Conservation (phyloP, 1,284 basidiomycete genomes). For the Omphalotus olearius region DNA sequence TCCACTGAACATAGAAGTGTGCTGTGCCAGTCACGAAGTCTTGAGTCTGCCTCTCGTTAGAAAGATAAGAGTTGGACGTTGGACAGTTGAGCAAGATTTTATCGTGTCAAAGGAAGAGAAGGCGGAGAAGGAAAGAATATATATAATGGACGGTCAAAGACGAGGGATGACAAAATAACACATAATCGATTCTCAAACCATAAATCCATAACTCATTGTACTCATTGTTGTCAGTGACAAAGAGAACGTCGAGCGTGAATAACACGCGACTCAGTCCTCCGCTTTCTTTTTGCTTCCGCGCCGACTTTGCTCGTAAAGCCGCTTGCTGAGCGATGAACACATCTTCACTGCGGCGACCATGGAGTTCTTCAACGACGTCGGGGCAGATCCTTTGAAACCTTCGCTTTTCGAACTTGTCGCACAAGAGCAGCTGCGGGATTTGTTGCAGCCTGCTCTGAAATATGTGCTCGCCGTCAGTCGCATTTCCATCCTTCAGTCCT, state of each 20-base stretch:
- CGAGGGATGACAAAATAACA: too few species aligned
- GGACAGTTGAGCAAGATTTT: too few species aligned
- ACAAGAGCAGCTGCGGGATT: slow-evolving; percentile 89
- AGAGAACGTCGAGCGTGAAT: too few species aligned
- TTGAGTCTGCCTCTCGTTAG: too few species aligned
- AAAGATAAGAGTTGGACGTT: not conserved
- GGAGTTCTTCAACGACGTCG: slow-evolving; percentile 79
- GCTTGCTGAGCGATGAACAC: slow-evolving; percentile 4
- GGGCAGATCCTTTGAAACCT: slow-evolving; percentile 73
- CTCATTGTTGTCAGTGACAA: too few species aligned
- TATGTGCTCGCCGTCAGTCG: slow-evolving; percentile 84
- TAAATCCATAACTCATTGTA: too few species aligned
- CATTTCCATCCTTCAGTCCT: not conserved
- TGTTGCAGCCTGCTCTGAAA: slow-evolving; percentile 93
- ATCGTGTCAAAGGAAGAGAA: too few species aligned
- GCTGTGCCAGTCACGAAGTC: not conserved
- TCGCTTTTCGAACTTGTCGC: slow-evolving; percentile 95
- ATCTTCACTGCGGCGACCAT: slow-evolving; percentile 33
- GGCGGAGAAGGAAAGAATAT: too few species aligned
- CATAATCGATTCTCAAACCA: too few species aligned
- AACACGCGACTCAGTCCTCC: not conserved
- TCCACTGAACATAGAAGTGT: slow-evolving; percentile 40
- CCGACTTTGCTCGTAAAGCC: not conserved
- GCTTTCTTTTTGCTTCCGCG: not conserved
- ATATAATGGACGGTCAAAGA: too few species aligned